phyloP scores from a whole-genome alignment of 805 yeast genomes.

The Blastobotrys chiropterorum region DNA sequence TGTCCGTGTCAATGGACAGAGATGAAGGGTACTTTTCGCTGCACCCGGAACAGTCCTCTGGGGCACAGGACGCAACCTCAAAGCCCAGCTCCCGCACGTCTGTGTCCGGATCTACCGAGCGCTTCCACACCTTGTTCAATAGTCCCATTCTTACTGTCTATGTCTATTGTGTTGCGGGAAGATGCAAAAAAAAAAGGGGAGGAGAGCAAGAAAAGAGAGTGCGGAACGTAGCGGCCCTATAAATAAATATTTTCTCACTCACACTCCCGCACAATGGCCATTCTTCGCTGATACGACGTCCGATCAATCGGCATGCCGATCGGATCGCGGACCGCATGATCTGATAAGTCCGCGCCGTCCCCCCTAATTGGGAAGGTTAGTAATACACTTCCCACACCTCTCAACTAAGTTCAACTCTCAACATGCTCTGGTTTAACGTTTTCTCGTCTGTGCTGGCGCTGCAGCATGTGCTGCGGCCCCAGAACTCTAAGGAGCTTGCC shows the following conservation, averaged over 20 bases:
- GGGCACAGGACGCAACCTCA: conserved; percentile 42
- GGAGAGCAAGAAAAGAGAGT: background rate
- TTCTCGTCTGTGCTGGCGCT: background rate
- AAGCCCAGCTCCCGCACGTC: conserved; percentile 33
- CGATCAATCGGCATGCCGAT: background rate
- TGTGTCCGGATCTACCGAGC: conserved; percentile 16
- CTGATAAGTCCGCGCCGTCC: background rate
- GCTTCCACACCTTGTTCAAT: conserved; percentile 7
- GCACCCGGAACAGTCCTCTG: conserved; percentile 52
- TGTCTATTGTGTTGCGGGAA: background rate
- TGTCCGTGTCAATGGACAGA: conserved; percentile 38
- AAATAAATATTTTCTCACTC: background rate
- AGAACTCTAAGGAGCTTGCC: background rate
- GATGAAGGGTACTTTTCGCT: conserved; percentile 46
- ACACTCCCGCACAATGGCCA: no score
- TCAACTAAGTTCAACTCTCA: background rate
- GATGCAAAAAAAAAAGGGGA: background rate
- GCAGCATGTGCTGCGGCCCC: background rate
- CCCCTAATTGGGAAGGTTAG: background rate
- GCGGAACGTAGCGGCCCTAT: background rate
- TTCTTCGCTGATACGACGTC: background rate
- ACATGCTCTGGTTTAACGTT: background rate
- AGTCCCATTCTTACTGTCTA: conserved; percentile 9
- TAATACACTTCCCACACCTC: background rate
- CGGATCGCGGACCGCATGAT: background rate